These are phyloP conservation scores for Theobroma cacao DNA, from an alignment of 345 rosid species.

Conservation along the genomic window DNA sequence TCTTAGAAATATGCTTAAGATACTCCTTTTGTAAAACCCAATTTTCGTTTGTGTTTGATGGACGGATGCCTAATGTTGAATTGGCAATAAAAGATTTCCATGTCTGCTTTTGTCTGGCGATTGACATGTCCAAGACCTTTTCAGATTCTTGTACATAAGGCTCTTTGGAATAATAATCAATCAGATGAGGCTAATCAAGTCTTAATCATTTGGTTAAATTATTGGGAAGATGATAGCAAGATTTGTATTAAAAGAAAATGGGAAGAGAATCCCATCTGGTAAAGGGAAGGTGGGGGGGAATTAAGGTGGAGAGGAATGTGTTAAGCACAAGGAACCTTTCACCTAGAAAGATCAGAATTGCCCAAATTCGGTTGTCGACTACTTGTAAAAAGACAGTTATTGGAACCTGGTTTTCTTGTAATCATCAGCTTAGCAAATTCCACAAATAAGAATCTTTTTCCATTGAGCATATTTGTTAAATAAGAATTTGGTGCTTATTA, in stretches of 20 bases:
- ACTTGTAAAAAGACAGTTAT: conserved; percentile 8
- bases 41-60: no score
- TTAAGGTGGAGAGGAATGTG: conserved; percentile 7
- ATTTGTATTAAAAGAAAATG: neutral
- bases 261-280: neutral
- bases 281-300: neutral
- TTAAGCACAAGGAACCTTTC: conserved; percentile 13
- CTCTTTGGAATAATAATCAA: neutral
- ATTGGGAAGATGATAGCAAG: neutral
- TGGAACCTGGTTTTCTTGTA: conserved; percentile 25
- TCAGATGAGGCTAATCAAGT: neutral
- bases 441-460: conserved; percentile 17
- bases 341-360: conserved; percentile 15
- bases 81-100: neutral
- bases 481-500: no score
- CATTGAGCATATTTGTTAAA: neutral
- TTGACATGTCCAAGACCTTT: neutral
- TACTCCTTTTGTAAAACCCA: no score
- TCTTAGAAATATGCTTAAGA: no score
- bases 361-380: neutral
- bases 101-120: no score
- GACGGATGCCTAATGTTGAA: no score
- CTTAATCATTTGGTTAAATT: neutral
- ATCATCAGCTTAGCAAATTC: conserved; percentile 26
- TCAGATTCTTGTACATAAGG: neutral